Base-by-base conservation (phyloP, 2,329 filamentous ascomycete genomes). In the Fusarium compactum region DNA sequence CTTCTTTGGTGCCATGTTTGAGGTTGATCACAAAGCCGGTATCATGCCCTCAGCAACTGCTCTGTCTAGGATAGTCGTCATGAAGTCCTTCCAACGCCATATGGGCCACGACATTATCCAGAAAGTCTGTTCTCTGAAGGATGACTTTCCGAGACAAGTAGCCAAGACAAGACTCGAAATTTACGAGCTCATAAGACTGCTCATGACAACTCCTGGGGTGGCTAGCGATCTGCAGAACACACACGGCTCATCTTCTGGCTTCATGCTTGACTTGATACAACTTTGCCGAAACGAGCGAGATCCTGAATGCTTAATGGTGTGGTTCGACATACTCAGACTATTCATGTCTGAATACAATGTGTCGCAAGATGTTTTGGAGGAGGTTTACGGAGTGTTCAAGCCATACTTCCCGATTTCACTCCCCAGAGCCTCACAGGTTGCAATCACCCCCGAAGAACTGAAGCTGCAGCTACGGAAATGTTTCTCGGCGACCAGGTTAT, bases 351-450 rank as follows among this genome's bases (percentile, higher is more conserved):
- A 81, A 16, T 88, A 85, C 54, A 78, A 80, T 0, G 79, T 83
- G 1, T 82, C 85, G 0, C 66, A 81, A 7, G 83, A 85, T 11
- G 78, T 87, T 4, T 79, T 83, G 11, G 82, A 83, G 32, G 83
- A 85, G 58, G 80, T 87, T 4, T 89, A 88, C 75, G 83, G 83
- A 58, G 78, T 83, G 2, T 89, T 88, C 76, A 88, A 88, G 16
- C 85, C 85, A 30, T 90, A 89, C 74, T 90, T 89, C 66, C 87
- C 87, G 18, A 89, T 90, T 58, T 87, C 86, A 1, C 78, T 90
- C 45, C 80, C 80, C 16, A 82, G 86, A 29, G 82, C 82, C 58
- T 84, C 86, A 0, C 82, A 85, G 25, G 84, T 84, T 34, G 82
- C 83, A 8, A 82, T 89, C 41, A 89, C 87, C 2, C 85, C 86